Percentiles rank a stretch among this genome's conserved stretches.
phyloP scores from a whole-genome alignment of 2,329 filamentous ascomycete species.

The Nakataea oryzae region DNA sequence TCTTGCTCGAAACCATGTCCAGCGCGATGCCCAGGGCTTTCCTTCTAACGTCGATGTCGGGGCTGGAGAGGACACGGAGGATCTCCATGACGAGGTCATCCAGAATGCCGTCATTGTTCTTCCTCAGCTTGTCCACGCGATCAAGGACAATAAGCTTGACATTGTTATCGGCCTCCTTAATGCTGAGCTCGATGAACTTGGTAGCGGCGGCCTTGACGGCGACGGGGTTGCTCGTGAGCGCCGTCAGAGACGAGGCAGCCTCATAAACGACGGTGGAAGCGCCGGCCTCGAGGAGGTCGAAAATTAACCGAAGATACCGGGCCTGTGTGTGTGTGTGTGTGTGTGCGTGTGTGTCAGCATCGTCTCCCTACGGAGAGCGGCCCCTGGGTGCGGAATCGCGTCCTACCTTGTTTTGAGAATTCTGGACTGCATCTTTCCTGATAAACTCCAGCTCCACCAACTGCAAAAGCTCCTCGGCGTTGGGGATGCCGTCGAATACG shows the following conservation, averaged over 20 bases:
- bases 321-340: no score
- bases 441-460: slow-evolving; percentile 95
- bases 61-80: slow-evolving; percentile 83
- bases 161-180: slow-evolving; percentile 98
- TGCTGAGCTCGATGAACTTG: slow-evolving; percentile 94
- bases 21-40: slow-evolving; percentile 85
- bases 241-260: slow-evolving; percentile 87
- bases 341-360: slow-evolving; percentile 21
- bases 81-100: slow-evolving; percentile 97
- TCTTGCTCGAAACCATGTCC: slow-evolving; percentile 98
- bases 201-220: slow-evolving; percentile 92
- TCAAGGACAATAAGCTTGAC: slow-evolving; percentile 98
- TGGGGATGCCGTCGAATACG: slow-evolving; percentile 87
- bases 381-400: not conserved
- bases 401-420: slow-evolving; percentile 81
- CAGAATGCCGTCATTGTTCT: slow-evolving; percentile 69
- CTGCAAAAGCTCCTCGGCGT: slow-evolving; percentile 87
- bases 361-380: not conserved
- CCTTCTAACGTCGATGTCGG: slow-evolving; percentile 88
- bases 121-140: slow-evolving; percentile 65
- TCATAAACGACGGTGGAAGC: slow-evolving; percentile 96
- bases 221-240: slow-evolving; percentile 90
- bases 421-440: slow-evolving; percentile 90
- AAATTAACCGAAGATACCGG: slow-evolving; percentile 86
- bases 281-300: slow-evolving; percentile 87